Percentiles rank a stretch among this genome's conserved stretches.
These are phyloP conservation scores for Diphasiastrum complanatum DNA, from an alignment of 83 land plant genomes.

Conservation along the genomic window DNA sequence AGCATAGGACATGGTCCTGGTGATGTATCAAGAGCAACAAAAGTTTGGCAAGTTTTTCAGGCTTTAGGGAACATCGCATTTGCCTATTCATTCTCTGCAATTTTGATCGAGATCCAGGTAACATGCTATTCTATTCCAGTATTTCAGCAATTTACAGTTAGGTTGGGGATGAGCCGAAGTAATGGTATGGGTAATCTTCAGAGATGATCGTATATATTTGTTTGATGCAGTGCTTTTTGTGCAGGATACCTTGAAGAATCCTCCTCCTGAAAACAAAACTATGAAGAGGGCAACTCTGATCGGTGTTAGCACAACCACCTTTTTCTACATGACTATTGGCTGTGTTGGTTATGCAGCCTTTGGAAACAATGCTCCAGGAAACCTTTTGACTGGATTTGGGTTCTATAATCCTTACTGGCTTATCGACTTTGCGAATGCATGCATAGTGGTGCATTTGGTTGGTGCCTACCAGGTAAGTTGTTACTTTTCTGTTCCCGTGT, in stretches of 20 bases:
- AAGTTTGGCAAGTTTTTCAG: constrained; percentile 41
- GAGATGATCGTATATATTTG: not conserved
- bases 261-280: constrained; percentile 25
- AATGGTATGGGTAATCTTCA: not conserved
- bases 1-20: constrained; percentile 8
- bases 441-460: constrained; percentile 29
- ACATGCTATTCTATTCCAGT: not conserved
- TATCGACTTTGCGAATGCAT: constrained; percentile 29
- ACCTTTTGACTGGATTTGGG: constrained; percentile 30
- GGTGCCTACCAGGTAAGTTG: constrained; percentile 33
- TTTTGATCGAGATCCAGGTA: constrained; percentile 59
- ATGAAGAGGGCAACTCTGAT: constrained; percentile 25
- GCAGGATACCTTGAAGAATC: constrained; percentile 29
- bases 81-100: constrained; percentile 51
- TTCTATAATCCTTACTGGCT: constrained; percentile 36
- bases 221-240: not conserved
- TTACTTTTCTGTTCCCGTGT: not conserved
- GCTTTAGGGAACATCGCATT: constrained; percentile 60
- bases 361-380: constrained; percentile 31
- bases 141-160: not conserved
- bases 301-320: constrained; percentile 18
- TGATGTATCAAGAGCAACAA: constrained; percentile 7
- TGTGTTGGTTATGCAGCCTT: constrained; percentile 30
- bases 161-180: not conserved
- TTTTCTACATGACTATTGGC: constrained; percentile 31